Conservation (phyloP, 768 basidiomycete genomes). For the Leccinum rimulosum region DNA sequence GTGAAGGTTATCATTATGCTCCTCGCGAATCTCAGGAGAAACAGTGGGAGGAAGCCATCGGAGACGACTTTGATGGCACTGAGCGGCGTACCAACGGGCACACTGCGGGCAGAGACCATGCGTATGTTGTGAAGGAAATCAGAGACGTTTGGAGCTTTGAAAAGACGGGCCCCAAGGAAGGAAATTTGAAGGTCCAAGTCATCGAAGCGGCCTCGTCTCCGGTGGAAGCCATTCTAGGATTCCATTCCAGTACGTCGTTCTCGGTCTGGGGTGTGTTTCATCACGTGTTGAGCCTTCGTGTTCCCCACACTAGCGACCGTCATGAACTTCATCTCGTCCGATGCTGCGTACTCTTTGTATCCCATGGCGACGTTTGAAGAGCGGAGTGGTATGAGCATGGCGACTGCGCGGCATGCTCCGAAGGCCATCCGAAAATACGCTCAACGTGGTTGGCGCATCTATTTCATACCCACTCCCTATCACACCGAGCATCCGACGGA, state of each 20-base stretch:
- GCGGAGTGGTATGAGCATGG: conserved; percentile 23
- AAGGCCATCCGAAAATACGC: conserved; percentile 34
- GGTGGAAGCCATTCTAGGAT: conserved; percentile 36
- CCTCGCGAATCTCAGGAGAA: conserved; percentile 21
- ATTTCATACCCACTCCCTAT: conserved; percentile 1
- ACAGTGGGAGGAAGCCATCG: conserved; percentile 13
- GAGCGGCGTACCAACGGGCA: not conserved
- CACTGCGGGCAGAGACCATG: fast-evolving
- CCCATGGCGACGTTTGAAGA: conserved; percentile 41
- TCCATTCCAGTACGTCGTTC: conserved; percentile 44
- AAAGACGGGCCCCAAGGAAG: not conserved
- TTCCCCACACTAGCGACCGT: conserved; percentile 4
- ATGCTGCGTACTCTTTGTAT: conserved; percentile 41
- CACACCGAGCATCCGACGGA: not conserved
- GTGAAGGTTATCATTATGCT: conserved; percentile 30
- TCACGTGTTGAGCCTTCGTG: conserved; percentile 12
- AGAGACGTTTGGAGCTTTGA: conserved; percentile 25
- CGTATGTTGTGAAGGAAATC: conserved; percentile 6
- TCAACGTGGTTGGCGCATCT: conserved; percentile 32
- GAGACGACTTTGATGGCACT: conserved; percentile 18
- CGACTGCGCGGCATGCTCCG: conserved; percentile 2
- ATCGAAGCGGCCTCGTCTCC: conserved; percentile 29
- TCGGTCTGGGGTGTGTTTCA: not conserved
- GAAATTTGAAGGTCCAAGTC: conserved; percentile 37
- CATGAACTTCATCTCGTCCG: conserved; percentile 40